Evolutionary conservation across 2,329 filamentous ascomycete species (phyloP).

Genomic region (Diaporthe capsici): DNA sequence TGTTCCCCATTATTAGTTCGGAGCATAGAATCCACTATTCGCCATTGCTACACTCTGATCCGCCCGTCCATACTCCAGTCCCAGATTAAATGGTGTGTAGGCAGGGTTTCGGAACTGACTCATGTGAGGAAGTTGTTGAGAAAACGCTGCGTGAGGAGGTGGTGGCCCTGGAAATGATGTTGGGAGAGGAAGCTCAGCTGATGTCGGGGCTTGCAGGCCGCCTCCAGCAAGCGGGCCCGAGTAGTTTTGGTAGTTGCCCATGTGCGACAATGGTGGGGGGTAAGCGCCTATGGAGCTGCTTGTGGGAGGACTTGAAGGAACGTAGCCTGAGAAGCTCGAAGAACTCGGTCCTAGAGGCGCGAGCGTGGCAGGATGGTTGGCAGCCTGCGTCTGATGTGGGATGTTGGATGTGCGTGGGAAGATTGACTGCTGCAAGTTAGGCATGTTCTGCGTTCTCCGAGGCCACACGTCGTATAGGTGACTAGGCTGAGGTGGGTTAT

Average conservation of each 20-base stretch:
- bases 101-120: conserved; percentile 28
- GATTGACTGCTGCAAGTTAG: conserved; percentile 23
- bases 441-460: conserved; percentile 20
- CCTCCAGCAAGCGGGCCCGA: conserved; percentile 3
- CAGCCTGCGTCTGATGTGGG: conserved; percentile 7
- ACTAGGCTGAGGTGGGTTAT: conserved; percentile 1
- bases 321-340: conserved; percentile 11
- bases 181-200: conserved; percentile 16
- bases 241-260: conserved; percentile 19
- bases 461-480: conserved; percentile 8
- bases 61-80: neutral
- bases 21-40: conserved; percentile 15
- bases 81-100: neutral
- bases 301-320: neutral
- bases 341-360: conserved; percentile 21
- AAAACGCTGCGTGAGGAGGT: conserved; percentile 17
- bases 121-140: conserved; percentile 29
- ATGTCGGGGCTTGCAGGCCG: conserved; percentile 19
- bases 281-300: conserved; percentile 9
- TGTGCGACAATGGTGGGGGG: neutral
- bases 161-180: conserved; percentile 17
- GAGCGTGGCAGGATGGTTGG: conserved; percentile 18
- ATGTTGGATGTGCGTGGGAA: conserved; percentile 13
- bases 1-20: neutral
- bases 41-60: neutral